Base-by-base conservation (phyloP, 2,329 filamentous ascomycete species). In the Claviceps cyperi region DNA sequence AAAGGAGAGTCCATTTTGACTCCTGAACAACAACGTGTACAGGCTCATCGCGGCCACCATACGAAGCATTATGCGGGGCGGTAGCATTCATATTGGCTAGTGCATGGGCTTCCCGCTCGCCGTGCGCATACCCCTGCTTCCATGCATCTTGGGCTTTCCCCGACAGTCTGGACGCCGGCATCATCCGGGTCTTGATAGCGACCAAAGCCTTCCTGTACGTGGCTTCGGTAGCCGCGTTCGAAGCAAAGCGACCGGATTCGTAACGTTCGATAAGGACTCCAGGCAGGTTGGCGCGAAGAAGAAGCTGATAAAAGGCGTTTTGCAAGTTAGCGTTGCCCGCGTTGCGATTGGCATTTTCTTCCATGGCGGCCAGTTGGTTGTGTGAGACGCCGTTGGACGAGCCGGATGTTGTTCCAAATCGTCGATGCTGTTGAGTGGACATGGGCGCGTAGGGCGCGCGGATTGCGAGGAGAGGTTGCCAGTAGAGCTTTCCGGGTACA, bases 1-100 rank as follows among this genome's bases (percentile, higher is more conserved):
- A 95, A 53, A 96, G 75, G 35, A 78, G 76, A 55, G 78, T 81
- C 50, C 86, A 81, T 48, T 86, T 75, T 15, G 87, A 88, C 66
- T 98, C 92, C 60, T 97, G 90, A 5, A 98, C 88, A 13, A 97
- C 86, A 41, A 98, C 92, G 62, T 97, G 90, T 28, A 98, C 78
- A n/a, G 91, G 91, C 45, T 85, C 81, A 38, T 83, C 82, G 67
- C 90, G 94, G 28, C 75, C 77, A 36, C 89, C 57, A 35, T 57
- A 51, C 8, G 35, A 44, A 43, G 28, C 46, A 32, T 32, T 32
- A 15, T 54, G 57, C 36, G 54, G 50, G 4, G 60, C 54, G 4
- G 59, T 60, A 32, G 63, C 60, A 32, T 59, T 60, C 8, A 55
- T 62, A 43, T 61, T 55, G 40, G 54, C 58, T 38, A 62, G 60